Percentiles rank a stretch among this genome's conserved stretches.
Evolutionary conservation across 345 rosid species (phyloP).

Genomic region (Aethionema arabicum): DNA sequence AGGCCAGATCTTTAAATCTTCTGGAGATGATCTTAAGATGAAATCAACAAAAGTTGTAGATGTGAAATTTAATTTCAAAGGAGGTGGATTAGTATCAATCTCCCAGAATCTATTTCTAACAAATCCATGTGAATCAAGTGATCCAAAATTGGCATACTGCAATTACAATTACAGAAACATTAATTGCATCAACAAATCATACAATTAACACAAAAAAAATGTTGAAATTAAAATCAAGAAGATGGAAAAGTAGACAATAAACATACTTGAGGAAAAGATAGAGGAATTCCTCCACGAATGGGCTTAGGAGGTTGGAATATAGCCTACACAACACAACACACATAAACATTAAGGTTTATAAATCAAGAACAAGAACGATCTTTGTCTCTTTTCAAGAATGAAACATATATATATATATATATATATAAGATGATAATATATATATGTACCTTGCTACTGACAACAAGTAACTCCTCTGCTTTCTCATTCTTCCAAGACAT

Average conservation of each 20-base stretch:
- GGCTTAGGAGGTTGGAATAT: slow-evolving; percentile 64
- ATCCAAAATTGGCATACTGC: slow-evolving; percentile 69
- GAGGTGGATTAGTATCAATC: slow-evolving; percentile 73
- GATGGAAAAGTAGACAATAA: not conserved
- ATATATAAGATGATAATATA: not conserved
- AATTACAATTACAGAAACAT: slow-evolving; percentile 5
- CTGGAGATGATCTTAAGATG: slow-evolving; percentile 61
- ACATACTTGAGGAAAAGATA: slow-evolving; percentile 91
- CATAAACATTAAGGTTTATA: not conserved
- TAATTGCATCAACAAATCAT: slow-evolving; percentile 27
- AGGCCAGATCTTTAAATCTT: slow-evolving; percentile 80
- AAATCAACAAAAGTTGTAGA: slow-evolving; percentile 62
- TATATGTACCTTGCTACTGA: slow-evolving; percentile 66
- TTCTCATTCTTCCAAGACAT: slow-evolving; percentile 84
- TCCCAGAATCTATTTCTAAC: slow-evolving; percentile 73
- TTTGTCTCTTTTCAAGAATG: not conserved
- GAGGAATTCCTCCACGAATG: slow-evolving; percentile 89
- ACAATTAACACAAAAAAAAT: not conserved
- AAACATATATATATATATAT: too few species aligned
- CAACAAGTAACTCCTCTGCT: slow-evolving; percentile 76
- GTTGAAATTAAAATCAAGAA: slow-evolving; percentile 1
- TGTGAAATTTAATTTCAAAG: slow-evolving; percentile 40
- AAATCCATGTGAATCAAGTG: slow-evolving; percentile 85
- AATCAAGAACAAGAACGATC: not conserved
- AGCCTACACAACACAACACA: slow-evolving; percentile 47